Evolutionary conservation across 495 filamentous ascomycete species (phyloP).

Genomic region (Evernia prunastri): DNA sequence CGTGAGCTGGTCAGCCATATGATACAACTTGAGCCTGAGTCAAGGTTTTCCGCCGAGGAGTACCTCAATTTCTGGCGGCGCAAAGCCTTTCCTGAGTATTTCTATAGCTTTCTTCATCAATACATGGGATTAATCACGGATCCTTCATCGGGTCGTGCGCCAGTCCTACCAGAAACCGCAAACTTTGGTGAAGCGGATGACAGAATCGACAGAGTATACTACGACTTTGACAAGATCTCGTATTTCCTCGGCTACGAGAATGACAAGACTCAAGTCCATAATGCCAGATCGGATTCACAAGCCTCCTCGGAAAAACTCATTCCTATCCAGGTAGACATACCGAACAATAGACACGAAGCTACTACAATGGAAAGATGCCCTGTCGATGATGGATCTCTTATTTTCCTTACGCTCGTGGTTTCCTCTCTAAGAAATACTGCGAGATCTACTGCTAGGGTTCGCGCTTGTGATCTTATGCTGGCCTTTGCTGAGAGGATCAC

Average conservation of each 20-base stretch:
- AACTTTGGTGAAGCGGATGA: conserved; percentile 82
- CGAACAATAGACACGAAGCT: conserved; percentile 61
- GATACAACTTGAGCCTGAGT: conserved; percentile 88
- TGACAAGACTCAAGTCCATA: conserved; percentile 30
- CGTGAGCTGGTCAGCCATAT: conserved; percentile 86
- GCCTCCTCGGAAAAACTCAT: conserved; percentile 37
- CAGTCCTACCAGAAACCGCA: conserved; percentile 53
- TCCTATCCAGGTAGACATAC: conserved; percentile 84
- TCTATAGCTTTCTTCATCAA: conserved; percentile 93
- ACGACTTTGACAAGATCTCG: conserved; percentile 96
- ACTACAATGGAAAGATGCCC: conserved; percentile 34
- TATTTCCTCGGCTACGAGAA: conserved; percentile 76
- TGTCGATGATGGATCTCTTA: conserved; percentile 81
- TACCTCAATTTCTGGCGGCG: conserved; percentile 87
- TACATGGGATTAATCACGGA: conserved; percentile 97
- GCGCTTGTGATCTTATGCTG: conserved; percentile 87
- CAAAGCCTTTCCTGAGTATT: conserved; percentile 92
- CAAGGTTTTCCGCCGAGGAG: conserved; percentile 87
- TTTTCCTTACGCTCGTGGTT: conserved; percentile 83
- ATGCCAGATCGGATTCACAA: conserved; percentile 22
- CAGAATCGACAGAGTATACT: conserved; percentile 83
- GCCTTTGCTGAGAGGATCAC: conserved; percentile 88
- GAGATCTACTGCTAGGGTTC: conserved; percentile 74
- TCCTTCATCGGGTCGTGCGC: conserved; percentile 67
- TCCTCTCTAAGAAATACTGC: conserved; percentile 85